These are phyloP conservation scores for Nadsonia commutata DNA, from an alignment of 1,139 yeast species.

Conservation along the genomic window DNA sequence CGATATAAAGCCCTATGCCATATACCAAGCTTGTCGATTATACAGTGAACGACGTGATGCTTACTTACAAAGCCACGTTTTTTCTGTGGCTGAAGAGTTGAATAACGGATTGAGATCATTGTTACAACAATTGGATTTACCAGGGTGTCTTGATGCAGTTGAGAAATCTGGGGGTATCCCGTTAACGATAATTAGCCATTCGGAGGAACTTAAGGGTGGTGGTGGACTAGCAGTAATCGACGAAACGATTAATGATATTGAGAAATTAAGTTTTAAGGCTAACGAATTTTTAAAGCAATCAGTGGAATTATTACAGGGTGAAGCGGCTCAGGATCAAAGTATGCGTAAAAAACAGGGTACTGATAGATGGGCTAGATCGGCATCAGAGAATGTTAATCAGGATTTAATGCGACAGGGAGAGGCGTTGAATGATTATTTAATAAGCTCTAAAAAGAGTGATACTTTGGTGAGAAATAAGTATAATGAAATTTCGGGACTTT, in stretches of 20 bases:
- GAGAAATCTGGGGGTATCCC: conserved; percentile 55
- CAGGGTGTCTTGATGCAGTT: conserved; percentile 49
- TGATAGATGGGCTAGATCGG: conserved; percentile 29
- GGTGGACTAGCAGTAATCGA: conserved; percentile 40
- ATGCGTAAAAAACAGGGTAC: conserved; percentile 35
- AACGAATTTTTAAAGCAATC: conserved; percentile 31
- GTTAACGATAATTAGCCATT: conserved; percentile 37
- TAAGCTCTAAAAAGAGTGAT: conserved; percentile 54
- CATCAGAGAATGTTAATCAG: conserved; percentile 15
- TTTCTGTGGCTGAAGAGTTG: conserved; percentile 37
- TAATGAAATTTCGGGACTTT: conserved; percentile 27
- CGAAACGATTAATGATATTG: conserved; percentile 32
- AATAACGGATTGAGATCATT: conserved; percentile 31
- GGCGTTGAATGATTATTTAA: conserved; percentile 35
- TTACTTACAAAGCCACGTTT: conserved; percentile 37
- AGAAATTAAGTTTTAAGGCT: conserved; percentile 29
- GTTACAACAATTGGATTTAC: conserved; percentile 26
- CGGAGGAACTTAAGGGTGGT: conserved; percentile 35
- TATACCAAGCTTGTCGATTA: conserved; percentile 55
- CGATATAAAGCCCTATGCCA: conserved; percentile 48
- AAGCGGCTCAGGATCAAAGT: conserved; percentile 45
- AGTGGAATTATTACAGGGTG: conserved; percentile 24
- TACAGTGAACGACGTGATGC: conserved; percentile 51
- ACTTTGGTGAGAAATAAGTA: conserved; percentile 32
- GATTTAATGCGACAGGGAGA: conserved; percentile 28